Evolutionary conservation across 1,284 basidiomycete species (phyloP).

Genomic region (Papiliotrema flavescens): DNA sequence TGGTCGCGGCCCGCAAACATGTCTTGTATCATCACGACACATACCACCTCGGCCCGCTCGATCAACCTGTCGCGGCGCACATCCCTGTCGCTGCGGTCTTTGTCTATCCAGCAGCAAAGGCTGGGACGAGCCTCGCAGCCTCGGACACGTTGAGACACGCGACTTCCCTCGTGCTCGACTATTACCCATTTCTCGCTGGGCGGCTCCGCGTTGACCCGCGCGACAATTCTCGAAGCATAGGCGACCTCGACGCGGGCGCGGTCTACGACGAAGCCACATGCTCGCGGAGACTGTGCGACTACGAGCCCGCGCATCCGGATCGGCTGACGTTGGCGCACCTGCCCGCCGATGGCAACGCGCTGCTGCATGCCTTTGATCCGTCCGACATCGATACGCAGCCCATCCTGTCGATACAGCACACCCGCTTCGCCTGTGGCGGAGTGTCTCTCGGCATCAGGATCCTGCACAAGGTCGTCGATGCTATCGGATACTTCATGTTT

Average conservation of each 20-base stretch:
- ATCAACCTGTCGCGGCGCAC: conserved; percentile 11
- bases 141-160: conserved; percentile 4
- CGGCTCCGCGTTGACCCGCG: conserved; percentile 7
- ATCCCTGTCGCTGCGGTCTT: conserved; percentile 23
- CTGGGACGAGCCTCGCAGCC: neutral
- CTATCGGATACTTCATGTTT: conserved; percentile 22
- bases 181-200: conserved; percentile 29
- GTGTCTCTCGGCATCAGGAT: conserved; percentile 25
- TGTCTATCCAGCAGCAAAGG: conserved; percentile 9
- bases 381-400: conserved; percentile 7
- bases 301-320: neutral
- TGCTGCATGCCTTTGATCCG: conserved; percentile 10
- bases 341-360: conserved; percentile 11
- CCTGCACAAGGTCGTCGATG: conserved; percentile 22
- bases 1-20: no score
- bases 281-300: neutral
- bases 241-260: conserved; percentile 1
- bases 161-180: conserved; percentile 12
- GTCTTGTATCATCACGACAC: no score
- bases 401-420: conserved; percentile 23
- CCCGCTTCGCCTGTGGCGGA: conserved; percentile 22
- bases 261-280: neutral
- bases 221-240: neutral
- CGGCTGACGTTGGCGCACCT: neutral
- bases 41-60: conserved; percentile 17